Percentiles rank a stretch among this genome's conserved stretches.
phyloP scores from a whole-genome alignment of 169 alveolate species.

The Besnoitia besnoiti region DNA sequence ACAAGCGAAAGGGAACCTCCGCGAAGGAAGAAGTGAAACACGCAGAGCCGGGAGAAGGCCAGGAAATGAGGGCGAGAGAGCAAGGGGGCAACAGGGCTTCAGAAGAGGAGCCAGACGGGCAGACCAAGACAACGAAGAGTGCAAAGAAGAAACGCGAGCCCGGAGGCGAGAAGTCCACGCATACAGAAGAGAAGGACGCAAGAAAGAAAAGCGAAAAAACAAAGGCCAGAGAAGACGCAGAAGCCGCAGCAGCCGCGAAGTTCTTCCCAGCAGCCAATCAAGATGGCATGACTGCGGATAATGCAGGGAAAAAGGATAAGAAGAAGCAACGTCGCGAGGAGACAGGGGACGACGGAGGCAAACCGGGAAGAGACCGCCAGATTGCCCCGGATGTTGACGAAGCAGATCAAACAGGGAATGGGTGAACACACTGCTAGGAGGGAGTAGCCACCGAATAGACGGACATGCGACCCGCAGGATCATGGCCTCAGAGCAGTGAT shows the following conservation, averaged over 20 bases:
- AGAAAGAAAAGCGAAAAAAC: background rate
- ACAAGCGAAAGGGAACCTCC: background rate
- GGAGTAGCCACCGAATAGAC: too few relatives aligned
- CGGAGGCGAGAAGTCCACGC: too few relatives aligned
- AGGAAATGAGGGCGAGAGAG: background rate
- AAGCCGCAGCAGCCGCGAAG: conserved; percentile 20
- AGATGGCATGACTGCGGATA: background rate
- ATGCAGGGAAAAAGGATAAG: background rate
- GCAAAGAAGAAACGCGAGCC: background rate
- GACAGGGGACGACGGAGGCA: too few relatives aligned
- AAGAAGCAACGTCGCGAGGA: background rate
- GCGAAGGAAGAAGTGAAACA: too few relatives aligned
- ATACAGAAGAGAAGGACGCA: background rate
- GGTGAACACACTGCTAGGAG: too few relatives aligned
- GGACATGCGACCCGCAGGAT: too few relatives aligned
- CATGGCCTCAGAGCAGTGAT: too few relatives aligned
- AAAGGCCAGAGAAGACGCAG: background rate
- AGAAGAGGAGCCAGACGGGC: background rate
- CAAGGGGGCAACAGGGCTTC: too few relatives aligned
- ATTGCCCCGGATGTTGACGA: too few relatives aligned
- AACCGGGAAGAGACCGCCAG: too few relatives aligned
- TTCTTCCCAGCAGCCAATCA: background rate
- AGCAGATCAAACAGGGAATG: too few relatives aligned
- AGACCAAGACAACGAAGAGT: background rate
- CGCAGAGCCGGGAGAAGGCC: background rate